phyloP scores from a whole-genome alignment of 805 yeast genomes.

The Cyberlindnera americana region DNA sequence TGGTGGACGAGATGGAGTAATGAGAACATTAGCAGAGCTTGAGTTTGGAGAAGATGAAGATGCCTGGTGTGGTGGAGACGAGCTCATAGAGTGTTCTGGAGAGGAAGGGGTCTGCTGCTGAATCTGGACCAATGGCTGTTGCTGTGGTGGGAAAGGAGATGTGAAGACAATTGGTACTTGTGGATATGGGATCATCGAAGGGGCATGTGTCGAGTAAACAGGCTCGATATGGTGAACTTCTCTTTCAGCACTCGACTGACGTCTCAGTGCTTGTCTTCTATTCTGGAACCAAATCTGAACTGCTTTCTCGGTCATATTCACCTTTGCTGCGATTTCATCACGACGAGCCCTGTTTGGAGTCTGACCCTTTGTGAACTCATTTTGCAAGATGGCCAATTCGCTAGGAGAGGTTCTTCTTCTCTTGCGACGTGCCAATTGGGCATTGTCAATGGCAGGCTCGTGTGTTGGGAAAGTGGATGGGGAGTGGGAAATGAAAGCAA shows the following conservation, averaged over 20 bases:
- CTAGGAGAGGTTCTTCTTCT: slow-evolving; percentile 92
- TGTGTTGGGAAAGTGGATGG: slow-evolving; percentile 81
- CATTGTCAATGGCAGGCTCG: slow-evolving; percentile 83
- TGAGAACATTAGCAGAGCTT: slow-evolving; percentile 1
- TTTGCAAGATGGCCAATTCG: slow-evolving; percentile 77
- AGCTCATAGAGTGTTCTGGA: not conserved
- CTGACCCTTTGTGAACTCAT: slow-evolving; percentile 69
- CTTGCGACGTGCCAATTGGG: slow-evolving; percentile 89
- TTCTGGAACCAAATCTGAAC: slow-evolving; percentile 99
- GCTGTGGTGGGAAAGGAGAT: slow-evolving; percentile 3
- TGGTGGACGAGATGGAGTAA: slow-evolving; percentile 23
- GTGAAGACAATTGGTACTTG: slow-evolving; percentile 8
- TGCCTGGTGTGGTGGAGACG: slow-evolving; percentile 1
- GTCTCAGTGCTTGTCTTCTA: slow-evolving; percentile 78
- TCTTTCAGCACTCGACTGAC: slow-evolving; percentile 34
- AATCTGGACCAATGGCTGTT: not conserved
- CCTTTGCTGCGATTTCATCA: slow-evolving; percentile 70
- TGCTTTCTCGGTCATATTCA: slow-evolving; percentile 95
- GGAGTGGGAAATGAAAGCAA: slow-evolving; percentile 92
- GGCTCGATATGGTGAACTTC: slow-evolving; percentile 30
- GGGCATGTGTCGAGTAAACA: slow-evolving; percentile 10
- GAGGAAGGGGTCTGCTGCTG: not conserved
- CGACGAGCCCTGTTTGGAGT: slow-evolving; percentile 82
- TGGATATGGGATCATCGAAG: not conserved
- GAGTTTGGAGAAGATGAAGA: slow-evolving; percentile 9